These are phyloP conservation scores for Verticillium klebahnii DNA, from an alignment of 2,329 filamentous ascomycete genomes.

Conservation along the genomic window DNA sequence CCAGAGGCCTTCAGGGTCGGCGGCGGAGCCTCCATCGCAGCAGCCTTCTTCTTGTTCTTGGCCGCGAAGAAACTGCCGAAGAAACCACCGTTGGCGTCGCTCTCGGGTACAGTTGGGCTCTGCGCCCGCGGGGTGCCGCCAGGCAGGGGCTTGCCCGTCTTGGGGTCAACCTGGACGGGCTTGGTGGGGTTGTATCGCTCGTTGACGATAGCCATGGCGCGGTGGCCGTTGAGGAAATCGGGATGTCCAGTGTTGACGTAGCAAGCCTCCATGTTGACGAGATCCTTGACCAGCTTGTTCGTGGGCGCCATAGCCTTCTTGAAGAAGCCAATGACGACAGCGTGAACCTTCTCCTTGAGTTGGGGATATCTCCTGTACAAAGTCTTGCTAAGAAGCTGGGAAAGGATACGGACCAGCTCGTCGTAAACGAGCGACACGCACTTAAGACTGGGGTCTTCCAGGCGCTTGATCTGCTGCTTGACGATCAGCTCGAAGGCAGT, in stretches of 20 bases:
- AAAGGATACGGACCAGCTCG: slow-evolving; percentile 91
- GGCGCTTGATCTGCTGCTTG: slow-evolving; percentile 94
- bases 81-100: slow-evolving; percentile 68
- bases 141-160: slow-evolving; percentile 92
- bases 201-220: slow-evolving; percentile 97
- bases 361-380: slow-evolving; percentile 90
- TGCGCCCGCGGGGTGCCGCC: slow-evolving; percentile 64
- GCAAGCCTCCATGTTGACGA: slow-evolving; percentile 92
- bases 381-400: slow-evolving; percentile 81
- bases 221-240: slow-evolving; percentile 94
- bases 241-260: slow-evolving; percentile 99
- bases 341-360: slow-evolving; percentile 95
- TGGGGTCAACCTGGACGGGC: slow-evolving; percentile 93
- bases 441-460: slow-evolving; percentile 95
- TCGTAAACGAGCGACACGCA: slow-evolving; percentile 97
- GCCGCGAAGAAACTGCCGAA: slow-evolving; percentile 98
- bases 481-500: slow-evolving; percentile 98
- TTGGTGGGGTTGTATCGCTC: slow-evolving; percentile 79
- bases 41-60: slow-evolving; percentile 99
- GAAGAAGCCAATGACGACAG: slow-evolving; percentile 89
- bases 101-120: slow-evolving; percentile 64
- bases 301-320: slow-evolving; percentile 98
- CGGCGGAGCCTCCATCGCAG: slow-evolving; percentile 96
- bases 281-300: slow-evolving; percentile 90
- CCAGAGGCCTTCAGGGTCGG: slow-evolving; percentile 91